Evolutionary conservation across 148 eudicot genomes (phyloP).

Genomic region (Chenopodium berlandieri): DNA sequence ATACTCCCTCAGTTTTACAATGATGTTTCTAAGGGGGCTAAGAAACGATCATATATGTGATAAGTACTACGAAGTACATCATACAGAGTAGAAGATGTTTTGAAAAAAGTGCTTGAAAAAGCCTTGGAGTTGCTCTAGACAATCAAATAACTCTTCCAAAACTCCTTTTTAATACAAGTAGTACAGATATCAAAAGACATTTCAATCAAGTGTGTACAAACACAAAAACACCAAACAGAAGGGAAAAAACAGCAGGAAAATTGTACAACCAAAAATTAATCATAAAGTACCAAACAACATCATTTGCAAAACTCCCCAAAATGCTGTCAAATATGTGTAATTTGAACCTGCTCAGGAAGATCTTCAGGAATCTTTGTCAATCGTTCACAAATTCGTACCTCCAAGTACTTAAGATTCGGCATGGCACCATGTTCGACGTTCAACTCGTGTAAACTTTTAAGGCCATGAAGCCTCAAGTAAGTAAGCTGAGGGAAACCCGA

Average conservation of each 20-base stretch:
- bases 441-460: slow-evolving; percentile 26
- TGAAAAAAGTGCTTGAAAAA: no score
- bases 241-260: not conserved
- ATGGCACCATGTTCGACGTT: slow-evolving; percentile 24
- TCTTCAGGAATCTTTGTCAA: slow-evolving; percentile 21
- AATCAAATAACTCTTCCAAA: not conserved
- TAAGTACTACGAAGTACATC: no score
- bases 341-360: slow-evolving; percentile 24
- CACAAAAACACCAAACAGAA: not conserved
- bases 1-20: no score
- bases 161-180: not conserved
- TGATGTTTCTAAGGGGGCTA: no score
- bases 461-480: slow-evolving; percentile 30
- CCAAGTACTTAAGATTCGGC: slow-evolving; percentile 18
- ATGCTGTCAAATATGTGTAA: slow-evolving; percentile 22
- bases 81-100: no score
- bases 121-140: not conserved
- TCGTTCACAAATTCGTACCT: slow-evolving; percentile 26
- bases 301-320: not conserved
- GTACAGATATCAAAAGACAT: not conserved
- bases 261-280: not conserved
- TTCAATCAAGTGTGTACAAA: not conserved
- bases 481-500: slow-evolving; percentile 37
- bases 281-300: not conserved
- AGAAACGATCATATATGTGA: no score